Evolutionary conservation across 2,329 filamentous ascomycete genomes (phyloP).

Genomic region (Arthrinium phaeospermum): DNA sequence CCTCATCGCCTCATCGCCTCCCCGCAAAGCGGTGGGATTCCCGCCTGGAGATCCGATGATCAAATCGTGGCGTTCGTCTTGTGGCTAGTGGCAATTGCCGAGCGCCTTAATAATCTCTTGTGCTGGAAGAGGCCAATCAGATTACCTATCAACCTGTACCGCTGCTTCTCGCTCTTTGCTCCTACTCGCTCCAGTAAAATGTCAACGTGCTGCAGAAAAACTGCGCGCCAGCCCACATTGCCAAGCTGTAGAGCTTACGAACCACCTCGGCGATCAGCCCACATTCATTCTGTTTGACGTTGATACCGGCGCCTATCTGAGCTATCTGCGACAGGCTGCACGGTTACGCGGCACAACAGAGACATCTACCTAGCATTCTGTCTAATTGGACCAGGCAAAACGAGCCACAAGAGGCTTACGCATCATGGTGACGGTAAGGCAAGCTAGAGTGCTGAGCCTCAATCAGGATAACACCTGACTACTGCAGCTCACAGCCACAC

Average conservation of each 20-base stretch:
- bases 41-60: background rate
- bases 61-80: background rate
- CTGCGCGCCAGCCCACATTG: background rate
- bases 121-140: background rate
- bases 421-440: background rate
- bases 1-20: background rate
- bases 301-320: background rate
- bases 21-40: background rate
- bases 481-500: background rate
- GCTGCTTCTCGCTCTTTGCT: too few relatives aligned
- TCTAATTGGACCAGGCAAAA: background rate
- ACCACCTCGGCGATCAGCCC: conserved; percentile 8
- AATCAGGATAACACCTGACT: background rate
- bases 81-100: conserved; percentile 8
- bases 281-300: background rate
- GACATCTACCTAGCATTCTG: background rate
- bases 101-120: background rate
- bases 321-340: background rate
- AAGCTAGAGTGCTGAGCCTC: conserved; percentile 1
- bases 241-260: conserved; percentile 16
- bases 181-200: background rate
- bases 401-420: background rate
- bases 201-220: background rate
- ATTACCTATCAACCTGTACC: background rate
- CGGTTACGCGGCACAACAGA: conserved; percentile 8